Conservation (phyloP, 257 asterid species). For the Gentiana straminea region DNA sequence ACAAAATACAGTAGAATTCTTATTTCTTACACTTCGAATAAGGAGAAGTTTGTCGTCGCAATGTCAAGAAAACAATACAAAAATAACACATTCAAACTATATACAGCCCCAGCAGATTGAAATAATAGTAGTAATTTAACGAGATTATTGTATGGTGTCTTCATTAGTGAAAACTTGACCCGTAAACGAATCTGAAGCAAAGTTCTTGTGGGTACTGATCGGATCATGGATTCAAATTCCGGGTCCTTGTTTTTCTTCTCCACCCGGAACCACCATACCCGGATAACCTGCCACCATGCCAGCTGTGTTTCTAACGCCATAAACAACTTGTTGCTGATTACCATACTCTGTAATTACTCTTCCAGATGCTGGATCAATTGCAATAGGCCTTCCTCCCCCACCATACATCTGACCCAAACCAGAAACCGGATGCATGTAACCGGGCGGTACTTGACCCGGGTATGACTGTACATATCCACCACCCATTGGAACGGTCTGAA, state of each 20-base stretch:
- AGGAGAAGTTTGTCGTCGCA: no score
- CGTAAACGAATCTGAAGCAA: neutral
- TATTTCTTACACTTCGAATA: no score
- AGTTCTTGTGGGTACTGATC: constrained; percentile 30
- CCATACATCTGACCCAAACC: constrained; percentile 44
- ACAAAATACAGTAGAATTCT: no score
- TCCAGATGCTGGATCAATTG: constrained; percentile 35
- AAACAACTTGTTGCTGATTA: constrained; percentile 33
- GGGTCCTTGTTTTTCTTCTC: constrained; percentile 49
- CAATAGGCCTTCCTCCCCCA: constrained; percentile 36
- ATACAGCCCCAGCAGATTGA: no score
- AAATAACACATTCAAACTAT: no score
- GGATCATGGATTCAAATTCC: constrained; percentile 40
- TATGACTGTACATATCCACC: constrained; percentile 37
- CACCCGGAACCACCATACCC: constrained; percentile 44
- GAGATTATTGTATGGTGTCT: no score
- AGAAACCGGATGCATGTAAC: constrained; percentile 27
- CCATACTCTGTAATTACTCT: constrained; percentile 30
- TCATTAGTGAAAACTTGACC: no score
- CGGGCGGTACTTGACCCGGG: constrained; percentile 57
- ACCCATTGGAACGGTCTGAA: constrained; percentile 34
- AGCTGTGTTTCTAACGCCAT: constrained; percentile 38
- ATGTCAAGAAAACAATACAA: no score
- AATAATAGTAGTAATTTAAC: no score
- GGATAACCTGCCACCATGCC: constrained; percentile 48